A percentile compares a stretch with the other conserved stretches of the same genome.
Conservation (phyloP, 768 basidiomycete species). For the Cantharellus anzutake region DNA sequence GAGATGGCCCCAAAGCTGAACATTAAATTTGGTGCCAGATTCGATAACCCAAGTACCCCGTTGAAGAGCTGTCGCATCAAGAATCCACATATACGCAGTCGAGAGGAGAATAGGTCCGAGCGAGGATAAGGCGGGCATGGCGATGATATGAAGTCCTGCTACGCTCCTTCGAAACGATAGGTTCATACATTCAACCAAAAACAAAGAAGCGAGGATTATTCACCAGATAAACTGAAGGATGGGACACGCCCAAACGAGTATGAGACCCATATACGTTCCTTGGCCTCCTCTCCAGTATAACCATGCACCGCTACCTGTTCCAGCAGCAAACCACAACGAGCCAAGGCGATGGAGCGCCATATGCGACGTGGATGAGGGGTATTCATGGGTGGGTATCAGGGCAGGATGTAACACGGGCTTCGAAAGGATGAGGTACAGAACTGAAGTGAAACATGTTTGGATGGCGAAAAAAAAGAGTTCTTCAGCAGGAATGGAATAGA, state of each 20-base stretch:
- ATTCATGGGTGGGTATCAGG: not conserved
- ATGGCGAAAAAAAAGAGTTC: constrained; percentile 13
- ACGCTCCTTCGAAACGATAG: not conserved
- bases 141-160: not conserved
- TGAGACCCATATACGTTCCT: not conserved
- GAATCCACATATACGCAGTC: not conserved
- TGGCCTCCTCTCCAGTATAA: too few relatives aligned
- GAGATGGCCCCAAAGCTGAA: not conserved
- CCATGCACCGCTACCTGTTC: too few relatives aligned
- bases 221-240: not conserved
- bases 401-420: constrained; percentile 9
- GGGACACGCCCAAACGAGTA: not conserved
- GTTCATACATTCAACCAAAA: not conserved
- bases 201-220: not conserved
- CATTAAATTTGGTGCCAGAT: not conserved
- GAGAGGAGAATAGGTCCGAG: not conserved
- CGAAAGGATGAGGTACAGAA: constrained; percentile 10
- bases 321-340: not conserved
- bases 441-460: constrained; percentile 11
- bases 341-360: not conserved
- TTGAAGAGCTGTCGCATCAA: not conserved
- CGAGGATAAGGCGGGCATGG: not conserved
- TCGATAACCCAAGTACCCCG: not conserved
- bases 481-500: constrained; percentile 10
- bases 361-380: not conserved